Evolutionary conservation across 768 basidiomycete genomes (phyloP), one percentile per base, ranked within the genome.

Genomic region (Naganishia randhawae): DNA sequence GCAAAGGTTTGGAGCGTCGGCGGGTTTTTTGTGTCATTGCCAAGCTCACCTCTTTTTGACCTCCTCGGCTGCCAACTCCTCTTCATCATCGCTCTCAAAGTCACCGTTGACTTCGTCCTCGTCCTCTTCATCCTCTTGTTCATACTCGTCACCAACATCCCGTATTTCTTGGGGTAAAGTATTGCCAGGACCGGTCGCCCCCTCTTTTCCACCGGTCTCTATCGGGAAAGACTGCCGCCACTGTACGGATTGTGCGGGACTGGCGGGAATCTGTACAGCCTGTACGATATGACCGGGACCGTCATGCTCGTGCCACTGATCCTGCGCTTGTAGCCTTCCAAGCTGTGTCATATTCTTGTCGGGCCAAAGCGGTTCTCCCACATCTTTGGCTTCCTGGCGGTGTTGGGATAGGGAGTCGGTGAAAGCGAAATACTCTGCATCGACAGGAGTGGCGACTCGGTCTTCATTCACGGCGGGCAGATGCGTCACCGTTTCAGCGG

Each of bases 221-320:
- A 39, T 29, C 32, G 19, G 39, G 57, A 61, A 61, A 35, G 57
- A 61, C 22, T 41, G 35, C 27, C 57, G 2, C 57, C 57, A 61
- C 14, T 29, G 57, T 3, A 61, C 37, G 2, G 57, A 17, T 22
- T 42, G 35, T 25, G 37, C 29, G 33, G 57, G 17, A 41, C 27
- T 41, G 13, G 35, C 57, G 29, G 57, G 57, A 16, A 61, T 61
- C 17, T 61, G 50, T 19, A 71, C 72, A 33, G 71, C 71, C 17
- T 71, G 70, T 1, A 72, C 75, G 16, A 69, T 71, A 14, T 73
- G 74, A 0, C 75, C 75, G 11, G 76, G 72, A 4, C 74, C 71
- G 13, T 72, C 74, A 16, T 37, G 29, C 16, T 69, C 72, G 27
- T 63, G 67, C 5, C 65, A 42, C 5, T 67, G 53, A 42, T 69